phyloP scores from a whole-genome alignment of 2,329 filamentous ascomycete genomes.

The Truncatella angustata region DNA sequence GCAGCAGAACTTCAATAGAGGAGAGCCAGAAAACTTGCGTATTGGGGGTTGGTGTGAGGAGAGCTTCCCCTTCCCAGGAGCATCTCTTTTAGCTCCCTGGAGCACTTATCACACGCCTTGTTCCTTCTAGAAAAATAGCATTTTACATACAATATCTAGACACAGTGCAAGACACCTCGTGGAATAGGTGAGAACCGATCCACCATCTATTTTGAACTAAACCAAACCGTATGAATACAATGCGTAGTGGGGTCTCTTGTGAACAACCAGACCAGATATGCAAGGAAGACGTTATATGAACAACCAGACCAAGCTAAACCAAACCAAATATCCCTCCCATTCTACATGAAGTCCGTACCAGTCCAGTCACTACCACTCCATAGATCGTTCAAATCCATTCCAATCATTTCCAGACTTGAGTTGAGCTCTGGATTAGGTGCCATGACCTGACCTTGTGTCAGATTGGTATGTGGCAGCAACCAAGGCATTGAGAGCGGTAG shows the following conservation, averaged over 20 bases:
- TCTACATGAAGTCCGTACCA: conserved; percentile 16
- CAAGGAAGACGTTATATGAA: too few relatives aligned
- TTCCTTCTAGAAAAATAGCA: too few relatives aligned
- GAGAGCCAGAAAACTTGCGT: too few relatives aligned
- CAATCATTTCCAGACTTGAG: conserved; percentile 44
- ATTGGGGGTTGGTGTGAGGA: too few relatives aligned
- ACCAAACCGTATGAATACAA: not conserved
- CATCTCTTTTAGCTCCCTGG: too few relatives aligned
- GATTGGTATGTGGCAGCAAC: conserved; percentile 26
- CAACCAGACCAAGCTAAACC: not conserved
- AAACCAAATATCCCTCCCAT: not conserved
- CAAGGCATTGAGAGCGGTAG: conserved; percentile 30
- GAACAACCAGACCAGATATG: not conserved
- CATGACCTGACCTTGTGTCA: conserved; percentile 29
- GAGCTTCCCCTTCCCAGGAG: too few relatives aligned
- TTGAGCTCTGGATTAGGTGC: conserved; percentile 51
- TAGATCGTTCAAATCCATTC: conserved; percentile 53
- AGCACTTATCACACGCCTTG: too few relatives aligned
- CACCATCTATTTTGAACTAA: not conserved
- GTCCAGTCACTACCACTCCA: conserved; percentile 44
- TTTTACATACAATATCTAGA: too few relatives aligned
- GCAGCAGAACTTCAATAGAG: too few relatives aligned
- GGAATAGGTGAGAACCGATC: not conserved
- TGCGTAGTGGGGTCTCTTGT: not conserved
- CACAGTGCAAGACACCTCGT: too few relatives aligned